Evolutionary conservation across 805 yeast species (phyloP).

Genomic region (Candida berthetii): DNA sequence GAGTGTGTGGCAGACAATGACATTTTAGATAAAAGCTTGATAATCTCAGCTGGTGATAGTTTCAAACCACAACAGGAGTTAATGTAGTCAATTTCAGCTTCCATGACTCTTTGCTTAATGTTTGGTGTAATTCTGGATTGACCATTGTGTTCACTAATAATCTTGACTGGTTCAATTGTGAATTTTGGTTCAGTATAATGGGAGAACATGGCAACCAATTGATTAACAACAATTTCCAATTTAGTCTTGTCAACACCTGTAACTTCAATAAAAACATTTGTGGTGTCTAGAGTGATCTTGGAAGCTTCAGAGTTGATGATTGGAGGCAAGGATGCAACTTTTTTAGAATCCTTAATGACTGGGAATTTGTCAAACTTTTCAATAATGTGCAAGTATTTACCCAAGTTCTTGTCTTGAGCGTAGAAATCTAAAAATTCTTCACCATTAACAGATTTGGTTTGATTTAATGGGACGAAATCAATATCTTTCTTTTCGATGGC

Average conservation of each 20-base stretch:
- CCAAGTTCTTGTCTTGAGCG: conserved; percentile 83
- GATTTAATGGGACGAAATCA: conserved; percentile 71
- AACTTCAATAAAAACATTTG: conserved; percentile 84
- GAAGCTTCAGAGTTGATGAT: conserved; percentile 90
- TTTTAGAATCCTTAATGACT: conserved; percentile 71
- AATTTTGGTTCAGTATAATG: conserved; percentile 78
- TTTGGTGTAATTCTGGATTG: conserved; percentile 75
- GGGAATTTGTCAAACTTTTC: conserved; percentile 88
- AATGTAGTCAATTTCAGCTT: conserved; percentile 77
- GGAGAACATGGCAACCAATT: conserved; percentile 93
- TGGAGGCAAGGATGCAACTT: conserved; percentile 93
- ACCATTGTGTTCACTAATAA: conserved; percentile 74
- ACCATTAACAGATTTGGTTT: conserved; percentile 65
- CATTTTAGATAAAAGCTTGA: conserved; percentile 70
- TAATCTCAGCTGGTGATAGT: conserved; percentile 61
- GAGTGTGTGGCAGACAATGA: conserved; percentile 61
- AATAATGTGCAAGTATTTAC: conserved; percentile 84
- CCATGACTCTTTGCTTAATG: conserved; percentile 56
- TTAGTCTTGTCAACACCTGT: conserved; percentile 96
- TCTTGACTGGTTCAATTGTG: conserved; percentile 83
- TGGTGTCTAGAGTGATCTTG: conserved; percentile 80
- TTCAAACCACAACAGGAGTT: conserved; percentile 90
- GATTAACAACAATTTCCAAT: conserved; percentile 87
- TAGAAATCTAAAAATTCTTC: conserved; percentile 80
- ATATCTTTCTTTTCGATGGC: conserved; percentile 77